A percentile compares a stretch with the other conserved stretches of the same genome.
Evolutionary conservation across 208 protist species (phyloP).

Genomic region (Porcisia hertigi): DNA sequence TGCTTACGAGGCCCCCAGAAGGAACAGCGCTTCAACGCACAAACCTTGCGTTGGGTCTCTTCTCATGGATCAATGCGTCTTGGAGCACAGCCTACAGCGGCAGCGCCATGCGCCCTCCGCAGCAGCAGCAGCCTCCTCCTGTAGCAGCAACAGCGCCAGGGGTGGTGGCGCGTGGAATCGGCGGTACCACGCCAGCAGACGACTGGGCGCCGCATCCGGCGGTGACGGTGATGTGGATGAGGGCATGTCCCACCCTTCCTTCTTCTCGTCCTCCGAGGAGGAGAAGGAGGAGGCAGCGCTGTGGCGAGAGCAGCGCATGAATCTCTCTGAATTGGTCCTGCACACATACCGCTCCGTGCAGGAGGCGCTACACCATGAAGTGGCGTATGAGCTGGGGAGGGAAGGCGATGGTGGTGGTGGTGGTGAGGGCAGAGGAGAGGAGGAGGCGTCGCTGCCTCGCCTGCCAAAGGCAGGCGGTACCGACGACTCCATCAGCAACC

Average conservation of each 20-base stretch:
- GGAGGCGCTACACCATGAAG: constrained; percentile 15
- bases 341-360: constrained; percentile 39
- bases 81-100: constrained; percentile 23
- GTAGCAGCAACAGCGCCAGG: constrained; percentile 6
- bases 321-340: constrained; percentile 49
- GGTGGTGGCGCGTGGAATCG: constrained; percentile 1
- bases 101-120: background rate
- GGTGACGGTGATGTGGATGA: constrained; percentile 22
- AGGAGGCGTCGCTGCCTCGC: background rate
- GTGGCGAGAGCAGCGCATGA: constrained; percentile 33
- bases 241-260: constrained; percentile 6
- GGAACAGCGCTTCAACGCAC: background rate
- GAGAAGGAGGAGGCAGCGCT: constrained; percentile 31
- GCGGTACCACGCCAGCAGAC: background rate
- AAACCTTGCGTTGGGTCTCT: constrained; percentile 2
- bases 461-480: background rate
- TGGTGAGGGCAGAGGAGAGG: background rate
- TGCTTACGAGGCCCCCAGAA: background rate
- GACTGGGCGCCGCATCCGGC: background rate
- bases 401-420: background rate
- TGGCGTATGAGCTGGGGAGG: constrained; percentile 5
- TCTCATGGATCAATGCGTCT: constrained; percentile 19
- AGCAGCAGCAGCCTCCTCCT: background rate
- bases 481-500: constrained; percentile 22
- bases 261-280: too few relatives aligned